Evolutionary conservation across 305 asterid species (phyloP), one percentile per base, ranked within the genome.

Genomic region (Stenogyne calaminthoides): DNA sequence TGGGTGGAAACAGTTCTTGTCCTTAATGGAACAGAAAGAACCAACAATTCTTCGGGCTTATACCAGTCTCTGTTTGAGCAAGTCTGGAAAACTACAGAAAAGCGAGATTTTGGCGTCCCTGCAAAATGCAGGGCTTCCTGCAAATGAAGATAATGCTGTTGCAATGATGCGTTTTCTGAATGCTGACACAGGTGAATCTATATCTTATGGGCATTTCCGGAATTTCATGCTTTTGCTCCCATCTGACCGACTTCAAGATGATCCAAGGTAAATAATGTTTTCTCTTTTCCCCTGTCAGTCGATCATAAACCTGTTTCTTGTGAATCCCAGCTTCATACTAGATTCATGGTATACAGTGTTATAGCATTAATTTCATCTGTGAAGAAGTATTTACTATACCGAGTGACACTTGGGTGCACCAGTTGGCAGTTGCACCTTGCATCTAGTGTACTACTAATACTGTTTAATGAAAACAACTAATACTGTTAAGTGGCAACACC

Each of bases 121-220:
- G 82, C 69, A 82, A 77, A 95, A 90, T 64, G 98, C 99, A 19
- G 99, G 99, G 36, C 96, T 95, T 72, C 99, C 99, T 12, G 89
- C 99, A 1, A 90, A 95, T 82, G 99, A 95, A 79, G 99, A 95
- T 84, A 95, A 92, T 84, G 99, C 98, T 64, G 88, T 95, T 74
- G 99, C 97, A 49, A 95, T 95, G 99, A 89, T 95, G 99, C 97
- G 98, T 56, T 95, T 95, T 87, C 86, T 95, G 42, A 95, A 93
- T 82, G 89, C 92, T 3, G 98, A 95, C 76, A 81, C 91, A 0
- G 98, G 89, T 80, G 95, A 84, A 81, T 95, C 98, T 42, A 92
- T 95, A 79, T 95, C 99, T 16, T 95, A 95, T 76, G 98, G 99
- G 57, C 99, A 88, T 89, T 95, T 95, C 59, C 85, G 98, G 60